Evolutionary conservation across 495 filamentous ascomycete species (phyloP).

Genomic region (Neurospora sp.): DNA sequence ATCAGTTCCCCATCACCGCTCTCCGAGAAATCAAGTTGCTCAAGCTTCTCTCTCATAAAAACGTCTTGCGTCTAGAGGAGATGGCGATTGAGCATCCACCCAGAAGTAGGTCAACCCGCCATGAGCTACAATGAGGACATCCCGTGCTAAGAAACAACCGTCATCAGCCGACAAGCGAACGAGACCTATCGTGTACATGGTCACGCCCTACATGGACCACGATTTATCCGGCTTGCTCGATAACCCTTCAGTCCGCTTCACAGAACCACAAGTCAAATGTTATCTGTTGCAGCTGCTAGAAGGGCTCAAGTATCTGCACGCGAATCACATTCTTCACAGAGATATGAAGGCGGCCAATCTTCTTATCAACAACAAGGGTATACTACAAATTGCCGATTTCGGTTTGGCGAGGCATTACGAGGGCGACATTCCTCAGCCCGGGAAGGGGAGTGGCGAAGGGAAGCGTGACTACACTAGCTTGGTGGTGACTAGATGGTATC

Average conservation of each 20-base stretch:
- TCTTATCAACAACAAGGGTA: constrained; percentile 86
- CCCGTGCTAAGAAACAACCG: constrained; percentile 4
- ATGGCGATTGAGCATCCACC: constrained; percentile 82
- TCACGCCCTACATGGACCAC: constrained; percentile 97
- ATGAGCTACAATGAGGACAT: neutral
- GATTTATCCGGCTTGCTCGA: constrained; percentile 92
- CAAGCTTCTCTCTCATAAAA: constrained; percentile 84
- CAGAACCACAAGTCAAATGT: constrained; percentile 88
- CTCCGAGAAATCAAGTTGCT: constrained; percentile 89
- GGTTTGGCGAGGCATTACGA: constrained; percentile 91
- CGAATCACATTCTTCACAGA: constrained; percentile 80
- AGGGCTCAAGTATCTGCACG: constrained; percentile 81
- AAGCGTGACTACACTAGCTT: constrained; percentile 84
- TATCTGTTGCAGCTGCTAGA: constrained; percentile 93
- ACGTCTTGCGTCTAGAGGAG: constrained; percentile 79
- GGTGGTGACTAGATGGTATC: constrained; percentile 95
- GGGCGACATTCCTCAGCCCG: constrained; percentile 66
- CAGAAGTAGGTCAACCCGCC: constrained; percentile 37
- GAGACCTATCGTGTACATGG: constrained; percentile 92
- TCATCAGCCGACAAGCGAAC: constrained; percentile 59
- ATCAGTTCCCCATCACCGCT: constrained; percentile 66
- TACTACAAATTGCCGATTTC: constrained; percentile 96
- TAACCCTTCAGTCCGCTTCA: constrained; percentile 81
- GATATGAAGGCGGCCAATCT: constrained; percentile 99
- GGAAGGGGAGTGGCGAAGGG: constrained; percentile 75